Evolutionary conservation across 768 basidiomycete genomes (phyloP), one percentile per base, ranked within the genome.

Genomic region (Harrya chromipes): DNA sequence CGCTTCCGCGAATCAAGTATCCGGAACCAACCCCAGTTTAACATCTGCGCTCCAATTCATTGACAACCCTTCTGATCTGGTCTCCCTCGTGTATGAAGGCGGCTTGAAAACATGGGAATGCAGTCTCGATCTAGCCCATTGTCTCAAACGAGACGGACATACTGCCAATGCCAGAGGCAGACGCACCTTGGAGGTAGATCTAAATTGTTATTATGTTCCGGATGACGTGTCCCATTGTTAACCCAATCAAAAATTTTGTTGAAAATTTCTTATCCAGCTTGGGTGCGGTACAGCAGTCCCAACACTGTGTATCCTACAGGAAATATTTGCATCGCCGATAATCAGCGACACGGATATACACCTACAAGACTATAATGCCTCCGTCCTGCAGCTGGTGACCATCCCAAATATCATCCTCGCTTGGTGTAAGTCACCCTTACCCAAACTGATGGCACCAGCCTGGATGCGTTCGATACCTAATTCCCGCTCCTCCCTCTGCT

Each of bases 71-170:
- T 91, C 92, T 0, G 95, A 98, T 68, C 80, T 99, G 13, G 82
- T 97, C 4, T 88, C 93, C 3, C 85, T 93, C 1, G 76, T 93
- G 1, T 98, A 99, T 57, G 95, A 99, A 70, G 95, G 95, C 19
- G 95, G 95, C 6, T 66, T 98, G 44, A 97, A 98, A 70, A 97
- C 94, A 2, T 99, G 95, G 95, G 95, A 99, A 66, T 95, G 92
- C 57, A 88, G 90, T 41, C 69, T 94, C 13, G 95, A 98, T 66
- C 74, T 98, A 3, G 89, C 88, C 0, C 75, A 80, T 29, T 86
- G 84, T 57, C 71, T 90, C 12, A 71, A 76, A 47, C 58, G 67
- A 19, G 52, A 74, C 39, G 59, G 50, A 1, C 37, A 57, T 21
- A 50, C 49, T 6, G 43, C 70, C 38, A 46, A 50, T 21, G 55